phyloP scores from a whole-genome alignment of 768 basidiomycete species.

The Exsudoporus frostii region DNA sequence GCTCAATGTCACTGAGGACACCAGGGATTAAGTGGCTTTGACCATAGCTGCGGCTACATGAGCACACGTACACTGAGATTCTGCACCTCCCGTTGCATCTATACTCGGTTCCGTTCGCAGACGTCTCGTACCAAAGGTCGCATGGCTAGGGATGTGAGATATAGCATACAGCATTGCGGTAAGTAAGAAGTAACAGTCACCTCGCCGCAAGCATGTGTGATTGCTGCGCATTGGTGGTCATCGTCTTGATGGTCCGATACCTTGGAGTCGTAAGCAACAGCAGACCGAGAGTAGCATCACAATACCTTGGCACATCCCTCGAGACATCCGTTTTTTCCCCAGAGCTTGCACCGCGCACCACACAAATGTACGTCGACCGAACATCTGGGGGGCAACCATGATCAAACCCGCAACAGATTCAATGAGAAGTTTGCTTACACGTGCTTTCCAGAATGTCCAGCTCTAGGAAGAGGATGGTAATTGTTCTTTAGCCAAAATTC shows the following conservation, averaged over 20 bases:
- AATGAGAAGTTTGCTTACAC: slow-evolving; percentile 38
- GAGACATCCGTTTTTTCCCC: slow-evolving; percentile 49
- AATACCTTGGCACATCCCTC: slow-evolving; percentile 50
- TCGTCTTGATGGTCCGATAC: slow-evolving; percentile 44
- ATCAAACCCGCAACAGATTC: neutral
- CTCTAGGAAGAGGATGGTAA: slow-evolving; percentile 32
- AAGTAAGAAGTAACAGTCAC: slow-evolving; percentile 26
- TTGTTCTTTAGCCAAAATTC: neutral
- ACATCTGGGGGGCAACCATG: slow-evolving; percentile 38
- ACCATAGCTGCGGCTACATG: neutral
- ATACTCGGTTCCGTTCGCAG: slow-evolving; percentile 27
- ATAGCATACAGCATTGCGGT: neutral
- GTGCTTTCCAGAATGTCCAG: slow-evolving; percentile 54
- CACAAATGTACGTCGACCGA: slow-evolving; percentile 51
- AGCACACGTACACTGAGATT: slow-evolving; percentile 37
- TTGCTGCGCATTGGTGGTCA: slow-evolving; percentile 52
- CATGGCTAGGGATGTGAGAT: slow-evolving; percentile 37
- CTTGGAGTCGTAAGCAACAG: slow-evolving; percentile 28
- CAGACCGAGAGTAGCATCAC: neutral
- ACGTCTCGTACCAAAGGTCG: slow-evolving; percentile 30
- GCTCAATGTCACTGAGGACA: slow-evolving; percentile 41
- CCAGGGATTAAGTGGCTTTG: neutral
- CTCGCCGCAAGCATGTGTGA: slow-evolving; percentile 53
- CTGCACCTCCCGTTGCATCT: slow-evolving; percentile 43
- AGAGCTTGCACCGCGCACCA: slow-evolving; percentile 47